These are phyloP conservation scores for Gossypium trilobum DNA, from an alignment of 441 rosid genomes.

Conservation along the genomic window DNA sequence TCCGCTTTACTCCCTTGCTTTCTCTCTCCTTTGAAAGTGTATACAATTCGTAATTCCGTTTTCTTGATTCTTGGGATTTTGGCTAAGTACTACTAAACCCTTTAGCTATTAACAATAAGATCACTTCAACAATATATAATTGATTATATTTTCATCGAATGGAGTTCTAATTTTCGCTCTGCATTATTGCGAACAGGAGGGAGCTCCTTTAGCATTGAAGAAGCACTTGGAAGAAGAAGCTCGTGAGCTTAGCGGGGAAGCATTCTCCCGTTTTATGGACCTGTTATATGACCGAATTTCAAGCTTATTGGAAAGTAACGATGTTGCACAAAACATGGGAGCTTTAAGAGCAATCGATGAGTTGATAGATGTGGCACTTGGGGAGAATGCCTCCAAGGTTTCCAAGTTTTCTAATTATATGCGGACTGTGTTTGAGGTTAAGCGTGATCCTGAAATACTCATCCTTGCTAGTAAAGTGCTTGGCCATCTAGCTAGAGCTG, in stretches of 20 bases:
- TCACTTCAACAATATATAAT: not conserved
- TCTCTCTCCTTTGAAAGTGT: constrained; percentile 4
- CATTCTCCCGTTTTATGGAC: constrained; percentile 79
- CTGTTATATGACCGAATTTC: constrained; percentile 70
- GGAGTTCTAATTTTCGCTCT: not conserved
- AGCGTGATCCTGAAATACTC: constrained; percentile 78
- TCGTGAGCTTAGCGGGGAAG: constrained; percentile 84
- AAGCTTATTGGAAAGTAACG: constrained; percentile 57
- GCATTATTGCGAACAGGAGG: constrained; percentile 41
- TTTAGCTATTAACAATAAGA: not conserved
- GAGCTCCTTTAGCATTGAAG: constrained; percentile 66
- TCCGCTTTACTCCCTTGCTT: not conserved
- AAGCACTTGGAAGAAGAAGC: constrained; percentile 82
- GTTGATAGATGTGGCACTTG: constrained; percentile 83
- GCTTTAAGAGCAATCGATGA: constrained; percentile 89
- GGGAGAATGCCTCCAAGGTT: constrained; percentile 94
- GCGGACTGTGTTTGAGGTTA: constrained; percentile 66
- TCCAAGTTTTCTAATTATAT: constrained; percentile 70
- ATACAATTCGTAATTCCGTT: not conserved
- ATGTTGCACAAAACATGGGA: constrained; percentile 80
- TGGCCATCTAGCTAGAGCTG: constrained; percentile 95
- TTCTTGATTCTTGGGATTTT: not conserved
- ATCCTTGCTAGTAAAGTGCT: constrained; percentile 89
- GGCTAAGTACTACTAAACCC: not conserved
- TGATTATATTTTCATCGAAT: not conserved